Percentiles rank a stretch among this genome's conserved stretches.
These are phyloP conservation scores for Nicotiana attenuata DNA, from an alignment of 257 asterid species.

Conservation along the genomic window DNA sequence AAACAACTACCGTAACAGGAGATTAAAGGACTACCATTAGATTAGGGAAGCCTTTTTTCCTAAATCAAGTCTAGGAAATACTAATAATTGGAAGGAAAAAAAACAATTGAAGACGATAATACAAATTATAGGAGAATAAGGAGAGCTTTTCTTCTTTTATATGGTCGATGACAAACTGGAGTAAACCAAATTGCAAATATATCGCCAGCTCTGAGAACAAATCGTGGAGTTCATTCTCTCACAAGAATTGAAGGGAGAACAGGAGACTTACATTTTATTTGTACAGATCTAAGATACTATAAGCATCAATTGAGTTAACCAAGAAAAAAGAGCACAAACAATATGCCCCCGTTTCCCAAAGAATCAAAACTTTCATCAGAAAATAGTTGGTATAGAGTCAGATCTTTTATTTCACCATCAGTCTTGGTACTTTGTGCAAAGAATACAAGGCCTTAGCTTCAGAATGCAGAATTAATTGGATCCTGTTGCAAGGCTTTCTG, in stretches of 20 bases:
- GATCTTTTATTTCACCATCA: not conserved
- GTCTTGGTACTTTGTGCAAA: slow-evolving; percentile 5
- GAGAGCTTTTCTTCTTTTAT: not conserved
- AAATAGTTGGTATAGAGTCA: not conserved
- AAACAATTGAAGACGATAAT: no score
- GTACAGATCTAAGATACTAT: not conserved
- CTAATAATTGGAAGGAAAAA: not conserved
- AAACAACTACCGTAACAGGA: no score
- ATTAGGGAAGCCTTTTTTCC: not conserved
- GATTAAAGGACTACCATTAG: not conserved
- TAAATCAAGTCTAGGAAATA: not conserved
- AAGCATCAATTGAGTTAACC: no score
- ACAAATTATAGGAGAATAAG: not conserved
- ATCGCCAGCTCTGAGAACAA: not conserved
- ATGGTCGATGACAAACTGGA: not conserved
- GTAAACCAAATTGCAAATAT: not conserved
- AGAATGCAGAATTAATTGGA: slow-evolving; percentile 29
- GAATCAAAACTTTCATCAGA: not conserved
- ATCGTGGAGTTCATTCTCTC: not conserved
- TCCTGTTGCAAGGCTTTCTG: slow-evolving; percentile 72
- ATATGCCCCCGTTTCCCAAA: not conserved
- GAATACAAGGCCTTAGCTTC: not conserved
- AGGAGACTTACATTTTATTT: slow-evolving; percentile 3
- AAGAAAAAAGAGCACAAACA: not conserved
- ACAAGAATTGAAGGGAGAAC: not conserved